Evolutionary conservation across 257 asterid species (phyloP), one percentile per base, ranked within the genome.

Genomic region (Fraxinus anomala): DNA sequence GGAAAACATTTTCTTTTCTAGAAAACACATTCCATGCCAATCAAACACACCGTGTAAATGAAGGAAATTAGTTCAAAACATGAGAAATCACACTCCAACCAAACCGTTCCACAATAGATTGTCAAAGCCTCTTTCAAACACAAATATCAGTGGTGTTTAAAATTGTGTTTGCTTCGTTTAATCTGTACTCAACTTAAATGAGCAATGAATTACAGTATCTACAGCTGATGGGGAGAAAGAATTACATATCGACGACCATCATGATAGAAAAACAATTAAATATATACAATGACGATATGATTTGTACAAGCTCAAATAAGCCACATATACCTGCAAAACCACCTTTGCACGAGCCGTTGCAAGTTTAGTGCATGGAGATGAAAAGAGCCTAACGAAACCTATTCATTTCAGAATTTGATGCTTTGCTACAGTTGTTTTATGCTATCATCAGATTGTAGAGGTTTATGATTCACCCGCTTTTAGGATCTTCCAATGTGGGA

Each of bases 221-320:
- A 87, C 88, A 84, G 70, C 79, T 82, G 79, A 34, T 37, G 56
- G 77, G 73, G 54, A 72, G 68, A 82, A 42, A 76, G 74, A 71
- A 28, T 73, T 76, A 80, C 87, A 70, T 74, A 84, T 76, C 81
- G 76, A 70, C 80, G 76, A 70, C 82, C 68, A 78, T 80, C 79
- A 76, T 70, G 67, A 68, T 74, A 65, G 65, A 78, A 75, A 37
- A n/a, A 77, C 80, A 79, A 73, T 81, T 66, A 83, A 80, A 65
- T 88, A 83, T 89, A 86, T 86, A 87, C 92, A 85, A 77, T 42
- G 86, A 83, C 36, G 83, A 82, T 49, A 79, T 73, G 82, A 89
- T 91, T 86, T 90, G 89, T 92, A 91, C 85, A 80, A 74, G 75
- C 82, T 82, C 77, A 84, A 73, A 56, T 69, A 81, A 84, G 79